Conservation (phyloP, 2,329 filamentous ascomycete genomes). For the Calonectria pseudoreteaudii region DNA sequence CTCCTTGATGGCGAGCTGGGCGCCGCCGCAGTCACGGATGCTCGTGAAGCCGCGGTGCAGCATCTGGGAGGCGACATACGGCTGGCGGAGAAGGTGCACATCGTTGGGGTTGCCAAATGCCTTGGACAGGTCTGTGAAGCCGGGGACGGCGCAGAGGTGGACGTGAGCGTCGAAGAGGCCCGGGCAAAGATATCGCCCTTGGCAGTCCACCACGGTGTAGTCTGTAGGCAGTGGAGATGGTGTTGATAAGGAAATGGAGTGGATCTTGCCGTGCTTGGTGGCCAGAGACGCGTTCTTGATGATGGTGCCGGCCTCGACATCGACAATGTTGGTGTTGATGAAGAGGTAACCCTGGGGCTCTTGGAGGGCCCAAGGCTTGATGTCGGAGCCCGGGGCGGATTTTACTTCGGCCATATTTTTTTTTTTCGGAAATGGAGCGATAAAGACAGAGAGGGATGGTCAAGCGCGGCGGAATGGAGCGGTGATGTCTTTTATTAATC, state of each 20-base stretch:
- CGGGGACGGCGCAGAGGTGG: conserved; percentile 46
- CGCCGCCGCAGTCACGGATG: conserved; percentile 69
- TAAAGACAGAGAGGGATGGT: not conserved
- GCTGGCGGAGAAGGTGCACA: conserved; percentile 57
- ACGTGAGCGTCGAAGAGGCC: conserved; percentile 49
- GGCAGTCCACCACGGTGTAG: conserved; percentile 34
- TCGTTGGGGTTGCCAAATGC: conserved; percentile 46
- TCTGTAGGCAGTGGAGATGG: not conserved
- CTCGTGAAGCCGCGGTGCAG: conserved; percentile 68
- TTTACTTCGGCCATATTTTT: conserved; percentile 21
- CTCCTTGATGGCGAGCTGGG: conserved; percentile 63
- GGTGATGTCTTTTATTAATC: not conserved
- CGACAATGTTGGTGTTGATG: conserved; percentile 58
- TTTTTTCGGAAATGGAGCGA: not conserved
- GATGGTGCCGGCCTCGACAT: conserved; percentile 50
- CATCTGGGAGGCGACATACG: conserved; percentile 61
- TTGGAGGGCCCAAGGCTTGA: conserved; percentile 37
- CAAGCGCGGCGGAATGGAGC: not conserved
- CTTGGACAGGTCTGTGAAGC: conserved; percentile 40
- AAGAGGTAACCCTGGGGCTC: conserved; percentile 47
- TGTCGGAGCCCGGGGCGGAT: conserved; percentile 18
- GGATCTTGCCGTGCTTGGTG: conserved; percentile 50
- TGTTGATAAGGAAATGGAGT: conserved; percentile 35
- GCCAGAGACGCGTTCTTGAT: conserved; percentile 46
- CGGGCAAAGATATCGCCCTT: conserved; percentile 44